Evolutionary conservation across 2,329 filamentous ascomycete genomes (phyloP).

Genomic region (Colletotrichum eleusines): DNA sequence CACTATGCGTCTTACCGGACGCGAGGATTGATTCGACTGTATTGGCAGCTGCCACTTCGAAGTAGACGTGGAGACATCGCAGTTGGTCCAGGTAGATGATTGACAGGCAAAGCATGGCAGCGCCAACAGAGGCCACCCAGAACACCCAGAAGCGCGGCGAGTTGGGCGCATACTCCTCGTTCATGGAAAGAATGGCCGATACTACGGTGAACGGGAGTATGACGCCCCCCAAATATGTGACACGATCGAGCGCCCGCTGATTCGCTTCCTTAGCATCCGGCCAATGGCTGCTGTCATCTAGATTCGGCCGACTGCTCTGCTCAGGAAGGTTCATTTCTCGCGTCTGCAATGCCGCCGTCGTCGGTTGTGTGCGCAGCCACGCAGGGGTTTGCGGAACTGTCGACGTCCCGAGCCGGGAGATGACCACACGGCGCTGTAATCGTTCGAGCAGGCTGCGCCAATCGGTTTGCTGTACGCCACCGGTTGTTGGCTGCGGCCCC

Average conservation of each 20-base stretch:
- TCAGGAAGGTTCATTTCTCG: constrained; percentile 10
- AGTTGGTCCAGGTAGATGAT: constrained; percentile 64
- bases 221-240: constrained; percentile 63
- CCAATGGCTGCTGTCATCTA: neutral
- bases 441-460: constrained; percentile 51
- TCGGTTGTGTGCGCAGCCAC: constrained; percentile 39
- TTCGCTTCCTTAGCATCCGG: constrained; percentile 48
- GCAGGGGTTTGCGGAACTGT: constrained; percentile 42
- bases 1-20: neutral
- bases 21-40: constrained; percentile 41
- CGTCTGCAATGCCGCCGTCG: constrained; percentile 25
- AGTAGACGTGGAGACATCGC: constrained; percentile 60
- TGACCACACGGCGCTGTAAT: constrained; percentile 45
- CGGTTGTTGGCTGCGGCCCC: neutral
- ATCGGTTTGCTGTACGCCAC: constrained; percentile 37
- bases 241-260: constrained; percentile 58
- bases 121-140: constrained; percentile 58
- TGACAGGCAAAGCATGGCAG: constrained; percentile 54
- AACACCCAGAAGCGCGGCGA: constrained; percentile 60
- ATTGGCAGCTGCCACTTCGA: constrained; percentile 53
- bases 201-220: constrained; percentile 62
- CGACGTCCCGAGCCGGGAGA: constrained; percentile 24
- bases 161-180: constrained; percentile 58
- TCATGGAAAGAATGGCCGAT: constrained; percentile 61
- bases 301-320: neutral